A percentile compares a stretch with the other conserved stretches of the same genome.
Evolutionary conservation across 345 rosid genomes (phyloP).

Genomic region (Camelina hispida): DNA sequence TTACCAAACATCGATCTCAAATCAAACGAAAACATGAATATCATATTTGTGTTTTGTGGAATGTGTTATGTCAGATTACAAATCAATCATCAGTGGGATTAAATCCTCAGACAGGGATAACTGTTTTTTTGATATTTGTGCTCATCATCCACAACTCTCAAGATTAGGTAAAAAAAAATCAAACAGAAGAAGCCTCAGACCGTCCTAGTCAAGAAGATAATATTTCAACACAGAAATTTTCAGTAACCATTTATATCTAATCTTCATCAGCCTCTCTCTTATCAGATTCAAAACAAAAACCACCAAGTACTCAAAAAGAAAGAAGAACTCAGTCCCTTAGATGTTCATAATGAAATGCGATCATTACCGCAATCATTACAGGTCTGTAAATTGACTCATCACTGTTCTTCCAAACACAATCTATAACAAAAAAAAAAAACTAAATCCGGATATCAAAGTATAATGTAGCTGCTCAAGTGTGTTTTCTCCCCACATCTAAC

Average conservation of each 20-base stretch:
- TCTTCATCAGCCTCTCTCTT: conserved; percentile 19
- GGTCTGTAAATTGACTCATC: conserved; percentile 87
- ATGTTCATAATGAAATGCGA: conserved; percentile 79
- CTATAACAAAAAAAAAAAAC: background rate
- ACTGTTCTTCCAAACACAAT: conserved; percentile 43
- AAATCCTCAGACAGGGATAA: conserved; percentile 41
- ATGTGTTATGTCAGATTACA: too few species aligned
- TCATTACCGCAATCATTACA: conserved; percentile 93
- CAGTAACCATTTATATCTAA: conserved; percentile 15
- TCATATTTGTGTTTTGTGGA: too few species aligned
- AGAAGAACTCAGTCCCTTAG: conserved; percentile 92
- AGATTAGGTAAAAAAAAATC: too few species aligned
- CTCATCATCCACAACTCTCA: conserved; percentile 31
- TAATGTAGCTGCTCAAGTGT: conserved; percentile 56
- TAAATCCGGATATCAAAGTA: background rate
- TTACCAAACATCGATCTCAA: too few species aligned
- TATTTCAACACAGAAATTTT: conserved; percentile 14
- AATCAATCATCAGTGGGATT: too few species aligned
- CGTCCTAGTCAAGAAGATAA: conserved; percentile 22
- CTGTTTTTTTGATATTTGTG: conserved; percentile 19
- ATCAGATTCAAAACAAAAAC: background rate
- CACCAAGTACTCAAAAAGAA: too few species aligned
- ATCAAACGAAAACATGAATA: too few species aligned
- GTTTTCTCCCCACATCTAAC: conserved; percentile 41
- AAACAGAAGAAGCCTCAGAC: conserved; percentile 21